These are phyloP conservation scores for Thraustochytrium sp. DNA, from an alignment of 352 stramenopile species.

Conservation along the genomic window DNA sequence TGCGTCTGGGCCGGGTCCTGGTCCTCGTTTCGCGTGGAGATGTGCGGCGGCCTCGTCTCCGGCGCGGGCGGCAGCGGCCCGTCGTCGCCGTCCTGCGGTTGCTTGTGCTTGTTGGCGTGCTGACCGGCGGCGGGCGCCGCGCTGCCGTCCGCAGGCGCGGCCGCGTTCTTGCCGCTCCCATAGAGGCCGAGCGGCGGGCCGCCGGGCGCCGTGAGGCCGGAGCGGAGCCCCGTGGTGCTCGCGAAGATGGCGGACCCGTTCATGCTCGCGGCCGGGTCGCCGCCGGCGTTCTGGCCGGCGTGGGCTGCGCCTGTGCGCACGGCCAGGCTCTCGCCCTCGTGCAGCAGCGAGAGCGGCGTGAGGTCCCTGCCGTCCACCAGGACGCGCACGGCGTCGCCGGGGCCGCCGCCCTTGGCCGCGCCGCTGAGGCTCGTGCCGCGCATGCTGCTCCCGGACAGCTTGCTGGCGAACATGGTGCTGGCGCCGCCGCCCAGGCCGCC, in stretches of 20 bases:
- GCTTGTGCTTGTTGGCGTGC: too few species aligned
- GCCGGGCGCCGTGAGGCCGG: not conserved
- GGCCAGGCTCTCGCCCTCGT: conserved; percentile 12
- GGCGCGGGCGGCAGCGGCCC: too few species aligned
- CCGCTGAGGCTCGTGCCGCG: not conserved
- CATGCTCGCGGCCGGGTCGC: not conserved
- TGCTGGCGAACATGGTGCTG: not conserved
- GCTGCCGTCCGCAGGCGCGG: too few species aligned
- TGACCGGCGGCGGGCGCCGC: too few species aligned
- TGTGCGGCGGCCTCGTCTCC: too few species aligned
- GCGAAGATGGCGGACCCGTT: conserved; percentile 31
- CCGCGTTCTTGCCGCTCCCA: too few species aligned
- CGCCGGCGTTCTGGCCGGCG: not conserved
- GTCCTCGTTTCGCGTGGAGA: too few species aligned
- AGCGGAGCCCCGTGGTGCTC: not conserved
- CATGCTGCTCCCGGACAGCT: conserved; percentile 3
- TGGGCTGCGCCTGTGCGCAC: not conserved
- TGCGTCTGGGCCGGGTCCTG: too few species aligned
- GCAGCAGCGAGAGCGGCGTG: conserved; percentile 12
- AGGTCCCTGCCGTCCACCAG: conserved; percentile 12
- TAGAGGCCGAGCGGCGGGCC: too few species aligned
- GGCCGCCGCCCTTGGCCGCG: not conserved
- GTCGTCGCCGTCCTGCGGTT: too few species aligned
- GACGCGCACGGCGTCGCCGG: conserved; percentile 6
- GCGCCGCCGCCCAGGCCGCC: not conserved